Conservation (phyloP, 2,329 filamentous ascomycete genomes). For the Fusarium sp. region DNA sequence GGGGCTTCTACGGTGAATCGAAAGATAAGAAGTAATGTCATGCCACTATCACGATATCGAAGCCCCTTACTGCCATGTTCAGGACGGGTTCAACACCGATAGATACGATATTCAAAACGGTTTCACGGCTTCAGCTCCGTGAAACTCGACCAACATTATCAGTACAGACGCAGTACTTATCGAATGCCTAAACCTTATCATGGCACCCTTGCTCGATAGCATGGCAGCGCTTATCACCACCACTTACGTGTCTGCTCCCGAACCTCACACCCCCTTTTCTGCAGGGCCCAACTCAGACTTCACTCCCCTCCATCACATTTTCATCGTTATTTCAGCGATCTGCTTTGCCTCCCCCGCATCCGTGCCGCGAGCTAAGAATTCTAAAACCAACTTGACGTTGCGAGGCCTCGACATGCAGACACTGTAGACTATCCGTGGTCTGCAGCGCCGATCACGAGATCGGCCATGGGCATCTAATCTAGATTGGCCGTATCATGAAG, state of each 20-base stretch:
- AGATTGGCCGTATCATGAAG: slow-evolving; percentile 16
- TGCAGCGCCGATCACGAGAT: slow-evolving; percentile 34
- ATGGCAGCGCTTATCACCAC: background rate
- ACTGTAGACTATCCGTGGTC: background rate
- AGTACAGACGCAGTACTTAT: slow-evolving; percentile 17
- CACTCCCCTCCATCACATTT: slow-evolving; percentile 14
- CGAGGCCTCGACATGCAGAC: slow-evolving; percentile 11
- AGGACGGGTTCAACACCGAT: background rate
- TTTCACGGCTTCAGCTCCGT: slow-evolving; percentile 21
- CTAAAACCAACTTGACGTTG: slow-evolving; percentile 16
- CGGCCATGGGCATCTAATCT: slow-evolving; percentile 5
- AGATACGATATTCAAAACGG: slow-evolving; percentile 12
- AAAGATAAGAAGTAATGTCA: slow-evolving; percentile 8
- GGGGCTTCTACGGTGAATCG: background rate
- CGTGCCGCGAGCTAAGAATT: slow-evolving; percentile 11
- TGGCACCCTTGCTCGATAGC: background rate
- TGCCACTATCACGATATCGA: background rate
- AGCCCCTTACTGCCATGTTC: background rate
- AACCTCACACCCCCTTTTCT: slow-evolving; percentile 26
- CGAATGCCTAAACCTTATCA: slow-evolving; percentile 26
- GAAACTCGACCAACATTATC: slow-evolving; percentile 5
- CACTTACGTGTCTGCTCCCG: slow-evolving; percentile 7
- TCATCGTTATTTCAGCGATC: slow-evolving; percentile 21
- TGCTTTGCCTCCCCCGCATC: slow-evolving; percentile 24
- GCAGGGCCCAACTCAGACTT: slow-evolving; percentile 4